Evolutionary conservation across 2,329 filamentous ascomycete genomes (phyloP), one percentile per base, ranked within the genome.

Genomic region (Nemania abortiva): DNA sequence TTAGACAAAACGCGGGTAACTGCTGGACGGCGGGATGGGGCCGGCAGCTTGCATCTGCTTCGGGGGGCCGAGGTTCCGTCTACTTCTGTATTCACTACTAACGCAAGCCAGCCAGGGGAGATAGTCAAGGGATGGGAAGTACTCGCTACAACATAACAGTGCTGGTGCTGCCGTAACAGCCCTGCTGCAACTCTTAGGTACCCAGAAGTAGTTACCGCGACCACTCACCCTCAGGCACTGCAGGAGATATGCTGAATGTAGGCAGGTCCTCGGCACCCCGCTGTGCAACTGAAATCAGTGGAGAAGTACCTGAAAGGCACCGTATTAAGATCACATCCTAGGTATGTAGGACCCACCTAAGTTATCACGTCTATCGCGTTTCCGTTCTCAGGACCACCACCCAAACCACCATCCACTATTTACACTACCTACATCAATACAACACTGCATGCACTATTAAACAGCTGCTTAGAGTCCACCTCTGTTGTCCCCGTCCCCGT

Each of bases 1-100:
- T 69, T 56, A 37, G 57, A 65, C 66, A 47, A 49, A 34, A 57
- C 57, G 59, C 50, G 49, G 39, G 54, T 63, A 66, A 27, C 54
- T 20, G 63, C 45, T 57, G 62, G 53, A 53, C 31, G 56, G 61
- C 22, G 55, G 54, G 47, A 47, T 56, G 37, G 49, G 54, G 47
- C 20, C 55, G 39, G 60, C 27, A 58, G 31, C 47, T 58, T 39
- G 54, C 65, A 64, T 54, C 27, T 20, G 39, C 29, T 45, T 6
- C 15, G 24, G 22, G 1, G 18, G 45, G 18, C 24, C 1, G 49
- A 42, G 29, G 65, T 67, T 42, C 7, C 15, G 2, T 15, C 6
- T 68, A 67, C 65, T 45, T 67, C 5, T 49, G 0, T 53, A 29
- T 13, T 4, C 20, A 10, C 18, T 6, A 24, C 15, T 2, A 47